Evolutionary conservation across 1,284 basidiomycete species (phyloP).

Genomic region (Phenoliferia sp.): DNA sequence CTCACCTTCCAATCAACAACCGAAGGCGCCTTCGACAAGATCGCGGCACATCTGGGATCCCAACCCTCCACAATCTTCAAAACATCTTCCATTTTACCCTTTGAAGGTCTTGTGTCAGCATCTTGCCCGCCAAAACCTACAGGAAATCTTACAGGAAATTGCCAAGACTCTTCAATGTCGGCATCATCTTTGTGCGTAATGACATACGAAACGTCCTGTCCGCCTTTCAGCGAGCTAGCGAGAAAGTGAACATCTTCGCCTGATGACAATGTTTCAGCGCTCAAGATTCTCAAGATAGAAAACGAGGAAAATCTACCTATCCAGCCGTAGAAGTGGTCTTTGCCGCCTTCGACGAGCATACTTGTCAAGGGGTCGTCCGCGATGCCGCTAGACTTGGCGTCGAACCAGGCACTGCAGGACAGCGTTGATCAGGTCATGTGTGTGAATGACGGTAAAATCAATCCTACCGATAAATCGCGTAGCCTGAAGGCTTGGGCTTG

Average conservation of each 20-base stretch:
- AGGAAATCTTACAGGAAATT: not conserved
- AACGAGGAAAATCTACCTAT: constrained; percentile 17
- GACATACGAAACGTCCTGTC: constrained; percentile 36
- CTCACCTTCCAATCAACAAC: not conserved
- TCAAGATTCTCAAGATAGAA: constrained; percentile 34
- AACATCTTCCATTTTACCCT: constrained; percentile 38
- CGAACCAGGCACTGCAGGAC: constrained; percentile 19
- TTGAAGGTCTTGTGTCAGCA: constrained; percentile 10
- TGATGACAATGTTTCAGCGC: not conserved
- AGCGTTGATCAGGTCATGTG: not conserved
- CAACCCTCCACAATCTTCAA: constrained; percentile 38
- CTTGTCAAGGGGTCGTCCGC: constrained; percentile 2
- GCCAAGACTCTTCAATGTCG: constrained; percentile 37
- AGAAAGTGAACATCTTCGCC: constrained; percentile 35
- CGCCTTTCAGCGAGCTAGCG: constrained; percentile 29
- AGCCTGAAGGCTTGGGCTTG: constrained; percentile 15
- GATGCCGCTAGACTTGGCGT: constrained; percentile 18
- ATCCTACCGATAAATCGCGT: constrained; percentile 16
- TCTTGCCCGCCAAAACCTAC: not conserved
- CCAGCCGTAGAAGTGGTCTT: constrained; percentile 24
- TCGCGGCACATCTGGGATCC: constrained; percentile 30
- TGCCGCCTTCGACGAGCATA: constrained; percentile 1
- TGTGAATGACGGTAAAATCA: too few species aligned
- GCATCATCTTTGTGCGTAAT: constrained; percentile 38
- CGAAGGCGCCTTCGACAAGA: not conserved